Evolutionary conservation across 768 basidiomycete genomes (phyloP).

Genomic region (Thelephora ganbajun): DNA sequence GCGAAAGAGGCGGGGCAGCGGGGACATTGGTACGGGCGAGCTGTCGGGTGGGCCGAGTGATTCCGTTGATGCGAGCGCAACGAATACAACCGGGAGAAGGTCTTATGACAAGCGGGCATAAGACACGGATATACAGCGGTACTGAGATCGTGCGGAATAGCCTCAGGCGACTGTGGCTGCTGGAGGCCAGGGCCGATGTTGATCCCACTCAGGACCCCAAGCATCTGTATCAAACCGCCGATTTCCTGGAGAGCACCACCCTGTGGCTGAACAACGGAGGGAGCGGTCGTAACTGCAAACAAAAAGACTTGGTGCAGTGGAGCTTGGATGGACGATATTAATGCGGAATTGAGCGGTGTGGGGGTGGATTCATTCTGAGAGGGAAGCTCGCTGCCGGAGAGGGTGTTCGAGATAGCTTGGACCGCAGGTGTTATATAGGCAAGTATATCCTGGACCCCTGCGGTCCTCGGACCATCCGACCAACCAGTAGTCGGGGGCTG

Average conservation of each 20-base stretch:
- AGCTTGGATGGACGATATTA: constrained; percentile 59
- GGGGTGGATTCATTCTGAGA: constrained; percentile 13
- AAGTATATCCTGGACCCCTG: background rate
- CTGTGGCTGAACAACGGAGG: constrained; percentile 23
- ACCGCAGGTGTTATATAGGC: constrained; percentile 25
- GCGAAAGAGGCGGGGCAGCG: constrained; percentile 64
- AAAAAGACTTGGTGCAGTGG: constrained; percentile 68
- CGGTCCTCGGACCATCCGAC: constrained; percentile 6
- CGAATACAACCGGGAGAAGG: constrained; percentile 53
- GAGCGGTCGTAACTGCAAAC: constrained; percentile 54
- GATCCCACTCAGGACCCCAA: constrained; percentile 68
- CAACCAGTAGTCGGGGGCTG: constrained; percentile 3
- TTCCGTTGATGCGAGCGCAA: constrained; percentile 60
- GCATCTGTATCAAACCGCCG: constrained; percentile 68
- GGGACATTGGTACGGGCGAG: constrained; percentile 52
- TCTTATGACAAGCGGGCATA: constrained; percentile 49
- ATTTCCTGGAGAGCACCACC: constrained; percentile 59
- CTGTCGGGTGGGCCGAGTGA: constrained; percentile 30
- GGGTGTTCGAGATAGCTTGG: constrained; percentile 35
- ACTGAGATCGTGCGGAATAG: constrained; percentile 33
- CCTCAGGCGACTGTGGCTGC: constrained; percentile 17
- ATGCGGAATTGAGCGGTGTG: constrained; percentile 31
- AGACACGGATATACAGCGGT: constrained; percentile 75
- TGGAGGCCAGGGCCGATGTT: constrained; percentile 35
- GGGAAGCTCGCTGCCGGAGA: constrained; percentile 13